Evolutionary conservation across 208 protist genomes (phyloP).

Genomic region (Borovskyia barvae): DNA sequence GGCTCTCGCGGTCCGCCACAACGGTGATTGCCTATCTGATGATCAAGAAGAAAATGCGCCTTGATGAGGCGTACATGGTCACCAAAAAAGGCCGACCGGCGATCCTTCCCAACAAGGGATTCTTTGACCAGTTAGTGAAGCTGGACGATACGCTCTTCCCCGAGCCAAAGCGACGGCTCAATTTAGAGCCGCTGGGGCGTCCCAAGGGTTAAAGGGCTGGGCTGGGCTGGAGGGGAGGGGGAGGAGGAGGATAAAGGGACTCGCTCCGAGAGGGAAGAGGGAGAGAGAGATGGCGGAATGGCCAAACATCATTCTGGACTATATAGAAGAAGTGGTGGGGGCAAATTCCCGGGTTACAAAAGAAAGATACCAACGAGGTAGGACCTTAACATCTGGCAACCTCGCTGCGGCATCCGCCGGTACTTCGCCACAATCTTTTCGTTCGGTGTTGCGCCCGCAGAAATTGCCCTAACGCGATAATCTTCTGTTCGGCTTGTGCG

Average conservation of each 20-base stretch:
- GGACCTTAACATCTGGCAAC: too few species aligned
- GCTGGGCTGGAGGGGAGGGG: neutral
- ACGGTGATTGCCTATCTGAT: slow-evolving; percentile 90
- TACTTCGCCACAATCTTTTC: too few species aligned
- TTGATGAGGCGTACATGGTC: slow-evolving; percentile 81
- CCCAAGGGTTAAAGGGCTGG: slow-evolving; percentile 4
- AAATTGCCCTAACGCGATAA: too few species aligned
- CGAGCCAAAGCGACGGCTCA: slow-evolving; percentile 38
- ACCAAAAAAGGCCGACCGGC: slow-evolving; percentile 72
- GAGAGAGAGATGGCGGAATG: too few species aligned
- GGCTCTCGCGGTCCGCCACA: slow-evolving; percentile 86
- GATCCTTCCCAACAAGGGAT: slow-evolving; percentile 83
- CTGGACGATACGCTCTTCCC: slow-evolving; percentile 70
- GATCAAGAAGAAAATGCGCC: slow-evolving; percentile 76
- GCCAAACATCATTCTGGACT: too few species aligned
- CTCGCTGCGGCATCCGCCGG: too few species aligned
- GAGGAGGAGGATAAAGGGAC: neutral
- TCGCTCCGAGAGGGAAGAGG: too few species aligned
- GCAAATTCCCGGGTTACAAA: too few species aligned
- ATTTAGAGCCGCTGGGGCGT: slow-evolving; percentile 52
- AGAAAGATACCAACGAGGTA: neutral
- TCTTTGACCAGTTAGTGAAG: slow-evolving; percentile 74
- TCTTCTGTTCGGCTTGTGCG: too few species aligned
- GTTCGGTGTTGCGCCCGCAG: too few species aligned
- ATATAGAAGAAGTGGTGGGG: too few species aligned